Evolutionary conservation across 208 protist species (phyloP), one percentile per base, ranked within the genome.

Genomic region (Trypanosoma cruzi): DNA sequence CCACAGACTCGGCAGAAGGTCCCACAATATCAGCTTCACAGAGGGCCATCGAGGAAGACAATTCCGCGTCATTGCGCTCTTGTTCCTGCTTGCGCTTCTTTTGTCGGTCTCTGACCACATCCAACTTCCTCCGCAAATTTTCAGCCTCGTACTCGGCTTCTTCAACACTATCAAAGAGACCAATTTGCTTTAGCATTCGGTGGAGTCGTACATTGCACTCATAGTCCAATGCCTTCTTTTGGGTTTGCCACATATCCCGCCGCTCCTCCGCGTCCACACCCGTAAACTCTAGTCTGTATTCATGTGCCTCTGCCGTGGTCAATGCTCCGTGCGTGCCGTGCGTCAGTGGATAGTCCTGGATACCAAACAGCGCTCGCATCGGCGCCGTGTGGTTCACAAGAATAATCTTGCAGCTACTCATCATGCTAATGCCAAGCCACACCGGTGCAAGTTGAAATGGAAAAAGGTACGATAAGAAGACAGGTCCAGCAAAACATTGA

Each of bases 181-280:
- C 86, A 2, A 89, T 66, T 28, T 65, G 56, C 16, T 59, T 64
- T 4, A 94, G 54, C 46, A 89, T 81, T n/a, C 73, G 63, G 49
- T 93, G 81, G 16, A 96, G 70, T 24, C 88, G 88, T 20, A 94
- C 73, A 64, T 93, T 89, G 58, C 88, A 96, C 73, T 96, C 90
- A 64, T 93, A 96, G 49, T 96, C 90, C 0, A 96, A 66, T 11
- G 84, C 82, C 28, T 80, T 80, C 68, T 93, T 93, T 68, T 93
- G 86, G 28, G 69, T 83, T 34, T 81, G 68, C 90, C 90, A 96
- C 66, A 87, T 82, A 37, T 85, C 72, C 4, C 75, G 77, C 64
- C 78, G 69, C 64, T 94, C 90, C 60, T 91, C 88, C 32, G 70
- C 75, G 50, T 94, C 86, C 4, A 86, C 80, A 50, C 86, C 77